Base-by-base conservation (phyloP, 1,284 basidiomycete genomes). In the Apiotrichum veenhuisii region DNA sequence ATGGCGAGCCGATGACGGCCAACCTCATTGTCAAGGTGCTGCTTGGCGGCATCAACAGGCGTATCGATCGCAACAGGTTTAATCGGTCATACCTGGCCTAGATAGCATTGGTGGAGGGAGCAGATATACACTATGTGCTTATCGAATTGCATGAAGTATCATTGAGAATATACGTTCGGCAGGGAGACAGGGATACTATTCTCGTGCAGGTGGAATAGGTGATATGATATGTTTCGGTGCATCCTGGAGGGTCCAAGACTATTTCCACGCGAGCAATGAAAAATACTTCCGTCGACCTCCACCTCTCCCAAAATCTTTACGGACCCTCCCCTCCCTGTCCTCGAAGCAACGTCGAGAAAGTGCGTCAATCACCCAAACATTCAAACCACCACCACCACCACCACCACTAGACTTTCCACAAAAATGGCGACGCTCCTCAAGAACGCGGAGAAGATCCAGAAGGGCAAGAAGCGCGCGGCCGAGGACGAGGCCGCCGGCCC, bases 1-100 rank as follows among this genome's bases (percentile, higher is more conserved):
- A 59, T 7, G 68, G 67, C 22, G 58, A 68, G 34, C 68, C 51
- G 15, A 63, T 76, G 48, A 61, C 59, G 10, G 67, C 68, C 3
- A 61, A 63, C 27, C 52, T 71, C 34, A 71, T 75, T 45, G 61
- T 73, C 52, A 75, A 74, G 65, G 69, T 69, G 3, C 52, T 76
- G 38, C 52, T 74, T 23, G 74, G 73, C 11, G 74, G 74, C 3
- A 73, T 75, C 44, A 71, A 75, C 52, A 62, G 69, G 22, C 54
- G 70, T 14, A 54, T 70, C 36, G 74, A 76, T 57, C 52, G 59
- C 41, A 50, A 47, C n/a, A n/a, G n/a, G 49, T 48, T 48, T 18
- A 18, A 26, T 3, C 26, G 2, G n/a, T 41, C 11, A 20, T 18
- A 41, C n/a, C 10, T 10, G 40, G 40, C 9, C 18, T 4, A 36